phyloP scores from a whole-genome alignment of 257 asterid genomes.

The Fraxinus cuspidata region DNA sequence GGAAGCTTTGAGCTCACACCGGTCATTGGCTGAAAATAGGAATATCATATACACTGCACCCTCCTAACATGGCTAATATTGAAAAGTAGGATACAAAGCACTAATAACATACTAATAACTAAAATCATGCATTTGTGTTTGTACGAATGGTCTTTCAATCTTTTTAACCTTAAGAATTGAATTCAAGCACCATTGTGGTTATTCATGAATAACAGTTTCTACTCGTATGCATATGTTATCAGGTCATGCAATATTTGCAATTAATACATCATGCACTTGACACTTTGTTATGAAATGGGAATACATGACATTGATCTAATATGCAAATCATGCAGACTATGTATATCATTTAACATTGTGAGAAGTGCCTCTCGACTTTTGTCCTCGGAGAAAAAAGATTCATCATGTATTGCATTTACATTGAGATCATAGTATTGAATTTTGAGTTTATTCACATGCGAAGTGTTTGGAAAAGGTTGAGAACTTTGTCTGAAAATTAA shows the following conservation, averaged over 20 bases:
- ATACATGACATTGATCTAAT: background rate
- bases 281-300: background rate
- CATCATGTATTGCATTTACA: no score
- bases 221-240: background rate
- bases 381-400: background rate
- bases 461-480: background rate
- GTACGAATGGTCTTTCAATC: background rate
- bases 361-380: background rate
- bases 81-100: background rate
- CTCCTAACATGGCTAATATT: background rate
- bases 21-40: background rate
- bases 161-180: background rate
- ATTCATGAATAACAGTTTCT: background rate
- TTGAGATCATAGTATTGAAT: background rate
- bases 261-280: background rate
- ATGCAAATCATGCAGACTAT: background rate
- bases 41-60: background rate
- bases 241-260: background rate
- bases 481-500: background rate
- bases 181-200: background rate
- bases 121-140: background rate
- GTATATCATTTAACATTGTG: background rate
- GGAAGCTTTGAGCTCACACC: background rate
- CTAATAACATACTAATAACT: background rate
- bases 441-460: background rate